These are phyloP conservation scores for Erythrophleum fordii DNA, from an alignment of 306 rosid species.

Conservation along the genomic window DNA sequence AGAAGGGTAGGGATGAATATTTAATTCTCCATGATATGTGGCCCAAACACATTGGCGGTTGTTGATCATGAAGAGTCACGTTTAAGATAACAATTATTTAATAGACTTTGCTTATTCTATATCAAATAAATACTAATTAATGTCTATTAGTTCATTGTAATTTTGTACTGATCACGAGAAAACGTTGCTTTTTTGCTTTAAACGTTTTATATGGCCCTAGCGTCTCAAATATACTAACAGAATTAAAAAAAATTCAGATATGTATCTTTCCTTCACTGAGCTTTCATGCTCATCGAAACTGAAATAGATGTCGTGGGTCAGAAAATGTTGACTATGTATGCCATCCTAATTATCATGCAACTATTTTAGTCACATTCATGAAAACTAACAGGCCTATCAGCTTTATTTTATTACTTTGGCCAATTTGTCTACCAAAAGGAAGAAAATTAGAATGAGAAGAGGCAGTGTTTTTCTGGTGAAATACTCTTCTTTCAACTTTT, in stretches of 20 bases:
- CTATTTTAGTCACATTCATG: not conserved
- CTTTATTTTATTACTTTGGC: not conserved
- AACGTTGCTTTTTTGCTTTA: not conserved
- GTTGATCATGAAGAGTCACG: not conserved
- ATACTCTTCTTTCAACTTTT: not conserved
- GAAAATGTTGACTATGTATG: constrained; percentile 11
- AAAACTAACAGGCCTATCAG: not conserved
- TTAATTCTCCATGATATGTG: not conserved
- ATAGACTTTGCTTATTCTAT: too few relatives aligned
- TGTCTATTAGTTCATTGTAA: too few relatives aligned
- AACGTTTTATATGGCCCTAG: not conserved
- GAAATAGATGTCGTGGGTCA: not conserved
- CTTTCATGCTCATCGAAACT: not conserved
- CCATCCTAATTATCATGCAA: not conserved
- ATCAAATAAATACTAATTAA: not conserved
- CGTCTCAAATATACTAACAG: not conserved
- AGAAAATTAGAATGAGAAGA: not conserved
- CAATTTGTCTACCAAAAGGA: not conserved
- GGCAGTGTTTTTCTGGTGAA: constrained; percentile 1
- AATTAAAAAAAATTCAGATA: not conserved
- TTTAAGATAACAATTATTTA: not conserved
- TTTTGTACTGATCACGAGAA: not conserved
- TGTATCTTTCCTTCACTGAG: not conserved
- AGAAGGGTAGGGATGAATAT: not conserved
- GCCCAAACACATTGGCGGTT: not conserved